Evolutionary conservation across 768 basidiomycete genomes (phyloP).

Genomic region (Tephrocybe rancida): DNA sequence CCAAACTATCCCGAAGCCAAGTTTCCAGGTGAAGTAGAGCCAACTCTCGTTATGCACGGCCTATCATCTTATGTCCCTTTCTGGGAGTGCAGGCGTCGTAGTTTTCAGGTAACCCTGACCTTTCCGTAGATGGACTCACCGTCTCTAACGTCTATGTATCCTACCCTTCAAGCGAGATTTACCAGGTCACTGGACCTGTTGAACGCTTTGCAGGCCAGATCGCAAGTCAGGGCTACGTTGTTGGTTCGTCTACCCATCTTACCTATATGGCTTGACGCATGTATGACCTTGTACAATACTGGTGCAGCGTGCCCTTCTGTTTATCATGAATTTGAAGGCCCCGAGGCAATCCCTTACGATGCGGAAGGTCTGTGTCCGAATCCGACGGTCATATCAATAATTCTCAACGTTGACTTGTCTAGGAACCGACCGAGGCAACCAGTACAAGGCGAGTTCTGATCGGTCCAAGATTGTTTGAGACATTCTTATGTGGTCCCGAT

Average conservation of each 20-base stretch:
- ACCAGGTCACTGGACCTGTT: constrained; percentile 96
- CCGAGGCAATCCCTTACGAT: constrained; percentile 89
- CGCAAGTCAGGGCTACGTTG: constrained; percentile 83
- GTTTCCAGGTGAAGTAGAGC: constrained; percentile 67
- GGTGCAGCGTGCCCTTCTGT: constrained; percentile 74
- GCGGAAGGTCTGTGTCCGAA: constrained; percentile 56
- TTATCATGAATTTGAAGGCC: constrained; percentile 93
- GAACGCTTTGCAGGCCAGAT: constrained; percentile 90
- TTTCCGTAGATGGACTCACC: background rate
- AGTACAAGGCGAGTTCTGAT: constrained; percentile 68
- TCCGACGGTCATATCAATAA: background rate
- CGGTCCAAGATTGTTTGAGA: background rate
- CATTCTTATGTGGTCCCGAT: constrained; percentile 5
- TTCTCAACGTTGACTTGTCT: background rate
- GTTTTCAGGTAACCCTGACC: constrained; percentile 66
- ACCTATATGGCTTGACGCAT: background rate
- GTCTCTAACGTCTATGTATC: background rate
- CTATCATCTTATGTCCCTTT: background rate
- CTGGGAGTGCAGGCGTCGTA: constrained; percentile 61
- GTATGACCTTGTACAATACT: background rate
- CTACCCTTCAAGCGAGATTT: constrained; percentile 79
- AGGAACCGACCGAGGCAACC: constrained; percentile 92
- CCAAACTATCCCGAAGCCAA: constrained; percentile 87
- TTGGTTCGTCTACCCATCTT: constrained; percentile 51
- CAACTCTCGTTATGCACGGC: background rate